phyloP scores from a whole-genome alignment of 116 monocot genomes.

The Dioscorea cayenensis region DNA sequence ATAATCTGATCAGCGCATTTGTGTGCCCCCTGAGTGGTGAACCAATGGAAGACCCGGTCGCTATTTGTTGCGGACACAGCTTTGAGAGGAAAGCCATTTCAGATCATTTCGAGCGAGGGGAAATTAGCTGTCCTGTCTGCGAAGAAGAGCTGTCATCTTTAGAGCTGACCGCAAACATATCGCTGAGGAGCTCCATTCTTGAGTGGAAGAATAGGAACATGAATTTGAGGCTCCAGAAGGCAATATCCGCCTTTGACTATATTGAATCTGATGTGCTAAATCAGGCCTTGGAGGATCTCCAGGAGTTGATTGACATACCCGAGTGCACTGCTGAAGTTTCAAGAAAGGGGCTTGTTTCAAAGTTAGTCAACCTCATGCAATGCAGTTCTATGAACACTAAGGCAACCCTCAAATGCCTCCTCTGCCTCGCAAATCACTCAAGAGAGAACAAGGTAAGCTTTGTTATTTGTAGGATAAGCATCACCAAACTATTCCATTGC shows the following conservation, averaged over 20 bases:
- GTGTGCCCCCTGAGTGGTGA: neutral
- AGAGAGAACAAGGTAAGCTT: slow-evolving; percentile 8
- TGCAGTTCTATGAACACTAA: neutral
- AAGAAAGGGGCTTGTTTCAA: neutral
- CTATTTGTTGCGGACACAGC: slow-evolving; percentile 6
- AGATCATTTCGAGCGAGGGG: neutral
- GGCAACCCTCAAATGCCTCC: slow-evolving; percentile 3
- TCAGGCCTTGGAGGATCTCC: slow-evolving; percentile 3
- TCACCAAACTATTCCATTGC: neutral
- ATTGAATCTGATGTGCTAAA: neutral
- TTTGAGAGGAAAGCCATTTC: slow-evolving; percentile 5
- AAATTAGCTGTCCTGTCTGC: neutral
- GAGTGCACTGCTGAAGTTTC: slow-evolving; percentile 1
- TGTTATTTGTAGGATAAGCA: neutral
- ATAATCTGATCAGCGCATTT: slow-evolving; percentile 1
- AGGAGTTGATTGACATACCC: neutral
- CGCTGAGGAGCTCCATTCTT: neutral
- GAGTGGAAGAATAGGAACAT: slow-evolving; percentile 1
- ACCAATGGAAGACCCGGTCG: slow-evolving; percentile 7
- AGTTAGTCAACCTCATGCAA: slow-evolving; percentile 1
- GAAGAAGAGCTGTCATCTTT: neutral
- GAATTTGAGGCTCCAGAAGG: neutral
- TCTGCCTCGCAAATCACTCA: neutral
- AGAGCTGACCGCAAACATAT: slow-evolving; percentile 6
- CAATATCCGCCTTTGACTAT: neutral